Percentiles rank a stretch among this genome's conserved stretches.
These are phyloP conservation scores for Paramecium sexaurelia DNA, from an alignment of 73 alveolate genomes.

Conservation along the genomic window DNA sequence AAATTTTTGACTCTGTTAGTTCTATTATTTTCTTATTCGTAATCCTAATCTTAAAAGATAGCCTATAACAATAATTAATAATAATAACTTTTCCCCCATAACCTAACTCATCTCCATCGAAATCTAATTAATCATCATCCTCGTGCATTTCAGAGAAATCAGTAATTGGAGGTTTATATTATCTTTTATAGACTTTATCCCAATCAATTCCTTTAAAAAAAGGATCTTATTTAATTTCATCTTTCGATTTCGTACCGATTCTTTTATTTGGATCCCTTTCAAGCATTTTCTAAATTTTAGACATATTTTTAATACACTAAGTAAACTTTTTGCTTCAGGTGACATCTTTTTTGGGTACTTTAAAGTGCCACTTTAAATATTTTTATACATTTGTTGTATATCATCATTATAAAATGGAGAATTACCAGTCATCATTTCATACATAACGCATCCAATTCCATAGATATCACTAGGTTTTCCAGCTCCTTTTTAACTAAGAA, in stretches of 20 bases:
- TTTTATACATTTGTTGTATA: constrained; percentile 76
- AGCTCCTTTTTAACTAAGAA: constrained; percentile 79
- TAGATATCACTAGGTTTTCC: constrained; percentile 85
- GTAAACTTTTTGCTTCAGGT: constrained; percentile 64
- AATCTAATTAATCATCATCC: constrained; percentile 51
- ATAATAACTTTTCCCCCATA: background rate
- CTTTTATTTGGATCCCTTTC: constrained; percentile 90
- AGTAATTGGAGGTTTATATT: constrained; percentile 78
- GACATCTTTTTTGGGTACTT: constrained; percentile 75
- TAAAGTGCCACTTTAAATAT: constrained; percentile 76
- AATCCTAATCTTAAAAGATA: constrained; percentile 63
- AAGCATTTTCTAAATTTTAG: constrained; percentile 70
- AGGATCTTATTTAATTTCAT: constrained; percentile 88
- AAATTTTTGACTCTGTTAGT: constrained; percentile 64
- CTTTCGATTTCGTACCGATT: constrained; percentile 85
- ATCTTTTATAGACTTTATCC: constrained; percentile 79
- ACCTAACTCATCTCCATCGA: constrained; percentile 5
- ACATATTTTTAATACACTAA: background rate
- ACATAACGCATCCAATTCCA: constrained; percentile 85
- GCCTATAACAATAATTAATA: background rate
- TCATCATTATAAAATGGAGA: constrained; percentile 86
- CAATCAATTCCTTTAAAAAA: constrained; percentile 90
- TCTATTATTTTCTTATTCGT: constrained; percentile 51
- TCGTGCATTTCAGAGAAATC: constrained; percentile 55
- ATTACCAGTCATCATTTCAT: constrained; percentile 83